phyloP scores from a whole-genome alignment of 257 asterid genomes.

The Coffea eugenioides region DNA sequence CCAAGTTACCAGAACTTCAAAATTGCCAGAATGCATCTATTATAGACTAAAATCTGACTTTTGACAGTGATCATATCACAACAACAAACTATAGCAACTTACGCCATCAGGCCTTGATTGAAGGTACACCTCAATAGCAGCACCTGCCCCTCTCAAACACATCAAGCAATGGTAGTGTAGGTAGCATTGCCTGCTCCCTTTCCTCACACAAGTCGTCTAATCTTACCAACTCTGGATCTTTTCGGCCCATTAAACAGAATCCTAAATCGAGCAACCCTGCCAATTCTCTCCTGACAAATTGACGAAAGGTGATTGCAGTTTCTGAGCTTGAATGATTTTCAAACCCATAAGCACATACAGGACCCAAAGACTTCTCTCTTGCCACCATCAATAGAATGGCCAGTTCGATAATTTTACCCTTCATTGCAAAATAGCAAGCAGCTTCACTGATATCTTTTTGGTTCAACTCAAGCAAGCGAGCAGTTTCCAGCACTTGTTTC shows the following conservation, averaged over 20 bases:
- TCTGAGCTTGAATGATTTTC: not conserved
- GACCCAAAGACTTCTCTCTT: not conserved
- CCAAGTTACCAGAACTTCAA: not conserved
- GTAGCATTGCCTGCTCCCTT: not conserved
- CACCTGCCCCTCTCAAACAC: not conserved
- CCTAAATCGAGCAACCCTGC: not conserved
- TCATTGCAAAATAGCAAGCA: not conserved
- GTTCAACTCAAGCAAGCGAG: not conserved
- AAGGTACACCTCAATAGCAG: not conserved
- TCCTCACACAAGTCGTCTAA: not conserved
- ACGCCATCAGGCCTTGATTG: not conserved
- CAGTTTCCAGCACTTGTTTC: not conserved
- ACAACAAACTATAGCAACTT: not conserved
- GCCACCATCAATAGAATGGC: not conserved
- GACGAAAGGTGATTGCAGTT: not conserved
- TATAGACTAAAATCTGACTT: not conserved
- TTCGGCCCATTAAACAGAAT: not conserved
- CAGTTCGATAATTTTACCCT: not conserved
- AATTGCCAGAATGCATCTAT: not conserved
- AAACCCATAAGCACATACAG: not conserved
- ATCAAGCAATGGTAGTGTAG: not conserved
- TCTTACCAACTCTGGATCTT: not conserved
- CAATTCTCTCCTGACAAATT: not conserved
- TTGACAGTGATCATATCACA: not conserved
- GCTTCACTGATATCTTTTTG: not conserved